These are phyloP conservation scores for Medicago ruthenica DNA, from an alignment of 306 rosid species.

Conservation along the genomic window DNA sequence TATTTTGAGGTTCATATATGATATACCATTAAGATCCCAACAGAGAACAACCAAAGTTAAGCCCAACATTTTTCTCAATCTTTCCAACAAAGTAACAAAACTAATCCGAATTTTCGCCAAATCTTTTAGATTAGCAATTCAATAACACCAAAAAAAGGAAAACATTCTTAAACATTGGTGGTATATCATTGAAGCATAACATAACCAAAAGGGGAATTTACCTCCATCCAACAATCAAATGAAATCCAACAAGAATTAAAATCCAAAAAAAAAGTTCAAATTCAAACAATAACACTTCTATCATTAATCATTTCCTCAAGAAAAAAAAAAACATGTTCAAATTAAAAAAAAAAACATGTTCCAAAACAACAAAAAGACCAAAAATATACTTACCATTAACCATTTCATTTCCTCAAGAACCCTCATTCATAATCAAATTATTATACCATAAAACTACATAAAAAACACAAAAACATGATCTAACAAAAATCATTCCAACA, in stretches of 20 bases:
- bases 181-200: background rate
- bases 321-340: no score
- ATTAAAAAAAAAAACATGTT: no score
- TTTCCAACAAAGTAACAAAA: constrained; percentile 13
- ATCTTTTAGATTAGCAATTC: constrained; percentile 21
- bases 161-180: background rate
- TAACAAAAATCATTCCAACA: background rate
- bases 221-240: constrained; percentile 20
- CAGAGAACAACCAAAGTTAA: background rate
- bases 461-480: background rate
- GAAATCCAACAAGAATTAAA: constrained; percentile 9
- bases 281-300: no score
- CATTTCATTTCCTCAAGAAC: no score
- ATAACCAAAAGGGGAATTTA: constrained; percentile 6
- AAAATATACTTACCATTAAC: no score
- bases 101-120: background rate
- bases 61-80: background rate
- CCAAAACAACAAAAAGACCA: no score
- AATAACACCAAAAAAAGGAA: background rate
- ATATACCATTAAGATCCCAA: background rate
- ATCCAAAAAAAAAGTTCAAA: background rate
- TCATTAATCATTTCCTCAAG: background rate
- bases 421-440: no score
- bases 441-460: no score
- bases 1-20: no score